These are phyloP conservation scores for Ceratopteris richardii DNA, from an alignment of 75 land plant species.

Conservation along the genomic window DNA sequence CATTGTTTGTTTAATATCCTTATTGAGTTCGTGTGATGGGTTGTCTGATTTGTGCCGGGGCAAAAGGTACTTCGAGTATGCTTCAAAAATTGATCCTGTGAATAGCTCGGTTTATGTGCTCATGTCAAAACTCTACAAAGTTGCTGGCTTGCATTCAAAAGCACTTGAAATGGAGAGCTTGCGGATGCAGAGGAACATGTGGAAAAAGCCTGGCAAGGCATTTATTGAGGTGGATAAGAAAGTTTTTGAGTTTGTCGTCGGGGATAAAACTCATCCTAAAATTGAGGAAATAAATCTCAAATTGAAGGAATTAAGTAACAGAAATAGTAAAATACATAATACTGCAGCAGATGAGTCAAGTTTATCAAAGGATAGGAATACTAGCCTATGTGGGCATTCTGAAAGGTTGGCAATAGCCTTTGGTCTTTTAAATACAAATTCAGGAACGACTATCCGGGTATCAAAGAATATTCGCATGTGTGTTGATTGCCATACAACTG, in stretches of 20 bases:
- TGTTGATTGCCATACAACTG: slow-evolving; percentile 38
- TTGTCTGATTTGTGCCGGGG: background rate
- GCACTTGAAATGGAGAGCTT: slow-evolving; percentile 19
- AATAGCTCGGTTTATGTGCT: slow-evolving; percentile 46
- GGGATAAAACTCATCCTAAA: slow-evolving; percentile 22
- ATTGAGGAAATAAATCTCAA: slow-evolving; percentile 26
- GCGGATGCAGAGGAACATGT: slow-evolving; percentile 35
- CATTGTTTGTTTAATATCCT: slow-evolving; percentile 52
- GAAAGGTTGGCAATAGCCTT: slow-evolving; percentile 44
- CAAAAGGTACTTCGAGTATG: slow-evolving; percentile 8
- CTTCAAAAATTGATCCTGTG: slow-evolving; percentile 49
- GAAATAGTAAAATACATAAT: no score
- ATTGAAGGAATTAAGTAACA: slow-evolving; percentile 15
- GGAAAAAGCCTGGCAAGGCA: slow-evolving; percentile 44
- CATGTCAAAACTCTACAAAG: slow-evolving; percentile 49
- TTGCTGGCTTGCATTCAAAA: slow-evolving; percentile 39
- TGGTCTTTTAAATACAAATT: slow-evolving; percentile 24
- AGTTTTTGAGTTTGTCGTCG: slow-evolving; percentile 42
- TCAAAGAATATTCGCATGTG: slow-evolving; percentile 54
- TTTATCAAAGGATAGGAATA: slow-evolving; percentile 13
- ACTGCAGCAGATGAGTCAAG: no score
- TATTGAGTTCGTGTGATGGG: slow-evolving; percentile 56
- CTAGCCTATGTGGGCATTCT: slow-evolving; percentile 26
- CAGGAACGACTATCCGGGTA: slow-evolving; percentile 34
- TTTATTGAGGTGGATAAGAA: slow-evolving; percentile 35